These are phyloP conservation scores for Esteya vermicola DNA, from an alignment of 2,329 filamentous ascomycete species.

Conservation along the genomic window DNA sequence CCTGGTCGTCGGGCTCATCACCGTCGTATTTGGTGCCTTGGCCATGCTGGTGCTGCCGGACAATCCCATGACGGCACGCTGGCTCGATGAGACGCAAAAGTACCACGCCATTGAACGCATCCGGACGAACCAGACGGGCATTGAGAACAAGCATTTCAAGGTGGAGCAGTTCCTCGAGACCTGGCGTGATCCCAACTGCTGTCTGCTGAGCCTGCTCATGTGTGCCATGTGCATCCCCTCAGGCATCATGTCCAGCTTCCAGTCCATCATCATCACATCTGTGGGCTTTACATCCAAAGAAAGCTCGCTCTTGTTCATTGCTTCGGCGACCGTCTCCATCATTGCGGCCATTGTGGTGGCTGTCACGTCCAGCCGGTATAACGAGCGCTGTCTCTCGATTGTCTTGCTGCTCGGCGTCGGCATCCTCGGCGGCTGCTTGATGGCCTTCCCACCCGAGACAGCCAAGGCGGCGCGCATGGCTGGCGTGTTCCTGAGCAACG, in stretches of 20 bases:
- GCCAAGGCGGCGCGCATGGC: slow-evolving; percentile 44
- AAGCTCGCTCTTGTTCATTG: slow-evolving; percentile 49
- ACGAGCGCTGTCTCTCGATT: too few relatives aligned
- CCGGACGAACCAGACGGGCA: slow-evolving; percentile 48
- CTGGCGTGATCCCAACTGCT: slow-evolving; percentile 22
- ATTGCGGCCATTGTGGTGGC: too few relatives aligned
- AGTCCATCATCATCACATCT: too few relatives aligned
- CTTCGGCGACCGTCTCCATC: slow-evolving; percentile 49
- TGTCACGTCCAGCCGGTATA: too few relatives aligned
- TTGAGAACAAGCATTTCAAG: slow-evolving; percentile 55
- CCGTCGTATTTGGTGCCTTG: slow-evolving; percentile 28
- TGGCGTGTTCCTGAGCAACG: too few relatives aligned
- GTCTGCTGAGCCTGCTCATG: slow-evolving; percentile 20
- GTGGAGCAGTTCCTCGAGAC: slow-evolving; percentile 39
- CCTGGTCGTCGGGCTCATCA: slow-evolving; percentile 37
- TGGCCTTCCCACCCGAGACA: slow-evolving; percentile 43
- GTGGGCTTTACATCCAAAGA: slow-evolving; percentile 51
- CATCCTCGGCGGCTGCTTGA: slow-evolving; percentile 42
- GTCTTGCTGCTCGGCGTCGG: slow-evolving; percentile 15
- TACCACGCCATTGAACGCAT: slow-evolving; percentile 39
- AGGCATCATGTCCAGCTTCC: slow-evolving; percentile 14
- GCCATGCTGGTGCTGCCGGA: slow-evolving; percentile 35
- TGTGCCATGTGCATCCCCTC: slow-evolving; percentile 22
- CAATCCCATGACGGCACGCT: slow-evolving; percentile 23
- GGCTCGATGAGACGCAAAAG: slow-evolving; percentile 43